Percentiles rank a stretch among this genome's conserved stretches.
Conservation (phyloP, 2,329 filamentous ascomycete genomes). For the Diaporthe destruens region DNA sequence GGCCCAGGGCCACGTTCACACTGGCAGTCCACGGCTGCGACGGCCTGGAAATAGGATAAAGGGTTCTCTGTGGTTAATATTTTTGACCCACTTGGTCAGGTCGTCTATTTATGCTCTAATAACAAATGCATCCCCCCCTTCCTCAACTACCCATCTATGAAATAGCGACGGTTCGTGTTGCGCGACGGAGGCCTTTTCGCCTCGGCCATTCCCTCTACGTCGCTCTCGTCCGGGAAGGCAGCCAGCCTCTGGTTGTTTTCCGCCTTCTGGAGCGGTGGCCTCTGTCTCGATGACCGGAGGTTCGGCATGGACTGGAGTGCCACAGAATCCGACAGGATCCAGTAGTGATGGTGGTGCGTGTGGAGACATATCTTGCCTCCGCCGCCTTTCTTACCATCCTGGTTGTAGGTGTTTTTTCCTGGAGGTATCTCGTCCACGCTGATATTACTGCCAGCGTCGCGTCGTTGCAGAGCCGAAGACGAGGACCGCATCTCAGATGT, state of each 20-base stretch:
- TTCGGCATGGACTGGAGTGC: slow-evolving; percentile 26
- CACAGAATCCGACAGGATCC: slow-evolving; percentile 49
- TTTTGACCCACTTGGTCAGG: not conserved
- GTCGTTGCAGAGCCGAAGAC: slow-evolving; percentile 5
- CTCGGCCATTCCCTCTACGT: slow-evolving; percentile 50
- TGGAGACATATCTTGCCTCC: slow-evolving; percentile 60
- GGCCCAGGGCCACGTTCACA: not conserved
- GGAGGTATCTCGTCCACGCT: not conserved
- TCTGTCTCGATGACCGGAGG: slow-evolving; percentile 37
- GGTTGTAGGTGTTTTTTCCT: slow-evolving; percentile 1
- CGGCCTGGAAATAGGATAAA: not conserved
- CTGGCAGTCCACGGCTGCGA: not conserved
- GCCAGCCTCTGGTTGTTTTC: slow-evolving; percentile 26
- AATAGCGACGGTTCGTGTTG: slow-evolving; percentile 44
- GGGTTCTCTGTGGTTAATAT: slow-evolving; percentile 1
- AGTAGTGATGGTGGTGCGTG: slow-evolving; percentile 74
- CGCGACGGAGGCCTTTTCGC: slow-evolving; percentile 43
- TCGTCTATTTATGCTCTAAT: not conserved
- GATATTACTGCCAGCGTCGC: not conserved
- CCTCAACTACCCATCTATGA: slow-evolving; percentile 31
- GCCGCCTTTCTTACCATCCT: not conserved
- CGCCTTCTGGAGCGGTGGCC: slow-evolving; percentile 25
- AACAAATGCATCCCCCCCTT: not conserved
- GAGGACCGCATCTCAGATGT: not conserved
- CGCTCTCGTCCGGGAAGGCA: slow-evolving; percentile 47